These are phyloP conservation scores for Pseudomassariella vexata DNA, from an alignment of 2,329 filamentous ascomycete species.

Conservation along the genomic window DNA sequence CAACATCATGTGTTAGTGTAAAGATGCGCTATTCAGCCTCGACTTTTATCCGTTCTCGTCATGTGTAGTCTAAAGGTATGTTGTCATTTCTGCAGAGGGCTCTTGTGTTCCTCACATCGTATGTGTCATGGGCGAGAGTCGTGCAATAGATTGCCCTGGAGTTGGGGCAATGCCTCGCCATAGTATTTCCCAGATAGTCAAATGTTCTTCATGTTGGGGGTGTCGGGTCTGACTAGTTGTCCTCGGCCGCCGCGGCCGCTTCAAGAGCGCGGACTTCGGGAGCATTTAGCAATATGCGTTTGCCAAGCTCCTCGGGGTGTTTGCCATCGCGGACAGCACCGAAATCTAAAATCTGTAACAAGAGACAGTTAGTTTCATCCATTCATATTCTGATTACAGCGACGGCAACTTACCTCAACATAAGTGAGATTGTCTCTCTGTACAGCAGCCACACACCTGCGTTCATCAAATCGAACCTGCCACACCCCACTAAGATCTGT, in stretches of 20 bases:
- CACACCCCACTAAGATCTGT: slow-evolving; percentile 95
- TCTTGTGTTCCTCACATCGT: too few species aligned
- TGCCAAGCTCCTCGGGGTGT: slow-evolving; percentile 69
- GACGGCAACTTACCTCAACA: slow-evolving; percentile 70
- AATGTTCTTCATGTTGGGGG: too few species aligned
- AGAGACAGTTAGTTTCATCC: slow-evolving; percentile 14
- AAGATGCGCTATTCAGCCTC: too few species aligned
- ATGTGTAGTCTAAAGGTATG: too few species aligned
- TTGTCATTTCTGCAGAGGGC: too few species aligned
- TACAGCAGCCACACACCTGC: slow-evolving; percentile 91
- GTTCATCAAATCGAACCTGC: slow-evolving; percentile 97
- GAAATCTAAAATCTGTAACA: slow-evolving; percentile 83
- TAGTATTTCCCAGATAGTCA: too few species aligned
- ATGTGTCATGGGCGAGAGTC: too few species aligned
- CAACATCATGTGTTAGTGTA: too few species aligned
- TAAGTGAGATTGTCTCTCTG: slow-evolving; percentile 90
- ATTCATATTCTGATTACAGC: background rate
- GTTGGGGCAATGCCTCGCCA: too few species aligned
- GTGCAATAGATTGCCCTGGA: too few species aligned
- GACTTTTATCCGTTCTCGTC: too few species aligned
- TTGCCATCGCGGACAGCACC: slow-evolving; percentile 87
- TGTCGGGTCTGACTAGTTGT: slow-evolving; percentile 5
- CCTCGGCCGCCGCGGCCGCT: slow-evolving; percentile 1
- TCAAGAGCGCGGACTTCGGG: slow-evolving; percentile 39
- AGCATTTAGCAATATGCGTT: slow-evolving; percentile 64